These are phyloP conservation scores for Trichodelitschia bisporula DNA, from an alignment of 495 filamentous ascomycete genomes.

Conservation along the genomic window DNA sequence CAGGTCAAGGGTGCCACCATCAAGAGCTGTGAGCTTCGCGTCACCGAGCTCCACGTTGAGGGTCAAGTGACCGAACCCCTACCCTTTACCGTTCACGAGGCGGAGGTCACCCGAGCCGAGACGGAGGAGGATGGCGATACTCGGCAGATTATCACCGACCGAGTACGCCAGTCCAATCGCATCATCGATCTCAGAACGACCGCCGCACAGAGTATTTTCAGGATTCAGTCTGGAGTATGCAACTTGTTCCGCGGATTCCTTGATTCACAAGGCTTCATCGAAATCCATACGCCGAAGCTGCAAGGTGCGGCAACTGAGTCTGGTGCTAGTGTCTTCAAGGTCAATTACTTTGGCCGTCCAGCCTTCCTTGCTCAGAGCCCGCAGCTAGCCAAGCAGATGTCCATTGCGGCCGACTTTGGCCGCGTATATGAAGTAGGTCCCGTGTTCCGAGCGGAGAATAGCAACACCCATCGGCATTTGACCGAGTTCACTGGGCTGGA, in stretches of 20 bases:
- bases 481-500: conserved; percentile 95
- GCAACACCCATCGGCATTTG: conserved; percentile 87
- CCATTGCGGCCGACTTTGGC: conserved; percentile 78
- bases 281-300: conserved; percentile 75
- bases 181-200: conserved; percentile 77
- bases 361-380: conserved; percentile 83
- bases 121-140: conserved; percentile 11
- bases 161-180: conserved; percentile 68
- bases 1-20: conserved; percentile 22
- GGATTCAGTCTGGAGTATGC: conserved; percentile 60
- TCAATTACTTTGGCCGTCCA: conserved; percentile 71
- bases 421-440: conserved; percentile 74
- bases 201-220: conserved; percentile 65
- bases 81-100: conserved; percentile 39
- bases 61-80: conserved; percentile 29
- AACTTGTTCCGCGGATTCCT: conserved; percentile 64
- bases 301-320: conserved; percentile 83
- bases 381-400: conserved; percentile 91
- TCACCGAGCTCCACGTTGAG: conserved; percentile 27
- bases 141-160: conserved; percentile 36
- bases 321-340: conserved; percentile 76
- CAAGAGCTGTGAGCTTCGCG: conserved; percentile 17
- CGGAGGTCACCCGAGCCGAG: conserved; percentile 22
- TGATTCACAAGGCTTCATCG: conserved; percentile 46
- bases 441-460: conserved; percentile 93